Conservation (phyloP, 495 filamentous ascomycete species). For the Penicillium daleae region DNA sequence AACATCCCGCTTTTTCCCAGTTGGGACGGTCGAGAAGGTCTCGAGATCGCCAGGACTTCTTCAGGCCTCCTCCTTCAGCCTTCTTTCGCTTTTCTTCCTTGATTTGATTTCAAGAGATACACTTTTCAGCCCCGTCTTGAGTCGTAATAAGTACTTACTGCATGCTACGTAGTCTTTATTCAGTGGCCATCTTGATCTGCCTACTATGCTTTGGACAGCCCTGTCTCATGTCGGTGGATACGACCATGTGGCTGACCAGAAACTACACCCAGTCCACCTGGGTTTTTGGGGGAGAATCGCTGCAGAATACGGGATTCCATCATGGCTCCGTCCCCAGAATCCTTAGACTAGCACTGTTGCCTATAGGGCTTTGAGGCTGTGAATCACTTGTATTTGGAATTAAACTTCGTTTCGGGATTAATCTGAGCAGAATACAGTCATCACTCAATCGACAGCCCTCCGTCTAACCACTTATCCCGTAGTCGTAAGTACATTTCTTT, state of each 20-base stretch:
- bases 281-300: background rate
- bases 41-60: background rate
- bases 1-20: slow-evolving; percentile 3
- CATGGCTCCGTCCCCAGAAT: background rate
- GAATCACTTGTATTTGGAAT: background rate
- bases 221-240: background rate
- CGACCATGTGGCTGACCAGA: slow-evolving; percentile 6
- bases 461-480: background rate
- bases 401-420: background rate
- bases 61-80: background rate
- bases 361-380: slow-evolving; percentile 1
- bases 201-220: background rate
- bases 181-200: background rate
- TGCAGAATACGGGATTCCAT: background rate
- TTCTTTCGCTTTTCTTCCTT: background rate
- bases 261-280: slow-evolving; percentile 1
- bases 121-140: background rate
- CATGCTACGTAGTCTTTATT: background rate
- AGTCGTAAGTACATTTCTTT: too few relatives aligned
- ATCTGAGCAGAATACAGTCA: background rate
- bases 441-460: background rate
- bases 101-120: background rate
- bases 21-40: background rate
- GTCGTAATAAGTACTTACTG: background rate
- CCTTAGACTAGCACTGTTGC: background rate